Conservation (phyloP, 768 basidiomycete genomes). For the Russula ochroleuca region DNA sequence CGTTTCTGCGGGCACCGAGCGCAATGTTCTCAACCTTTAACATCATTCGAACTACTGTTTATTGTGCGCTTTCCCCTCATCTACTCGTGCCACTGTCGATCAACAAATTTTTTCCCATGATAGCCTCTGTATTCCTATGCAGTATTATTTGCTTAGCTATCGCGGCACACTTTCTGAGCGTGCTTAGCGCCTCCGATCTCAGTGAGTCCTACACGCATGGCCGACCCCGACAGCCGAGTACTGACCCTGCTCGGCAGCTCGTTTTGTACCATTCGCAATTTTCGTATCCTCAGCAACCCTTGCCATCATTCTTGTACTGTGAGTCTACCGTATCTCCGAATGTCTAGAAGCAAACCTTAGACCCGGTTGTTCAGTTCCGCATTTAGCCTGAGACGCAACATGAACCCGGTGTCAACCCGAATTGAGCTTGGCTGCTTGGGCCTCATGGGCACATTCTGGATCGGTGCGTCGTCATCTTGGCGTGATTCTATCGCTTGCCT, state of each 20-base stretch:
- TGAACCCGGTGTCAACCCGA: constrained; percentile 76
- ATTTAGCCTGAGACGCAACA: constrained; percentile 57
- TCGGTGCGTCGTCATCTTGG: constrained; percentile 46
- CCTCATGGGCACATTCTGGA: constrained; percentile 72
- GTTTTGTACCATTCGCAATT: constrained; percentile 81
- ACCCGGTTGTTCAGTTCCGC: constrained; percentile 45
- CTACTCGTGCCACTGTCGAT: background rate
- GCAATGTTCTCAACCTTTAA: constrained; percentile 71
- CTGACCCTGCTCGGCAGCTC: constrained; percentile 46
- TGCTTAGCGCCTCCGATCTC: constrained; percentile 72
- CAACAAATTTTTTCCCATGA: constrained; percentile 12
- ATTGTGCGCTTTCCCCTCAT: constrained; percentile 45
- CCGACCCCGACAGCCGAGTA: background rate
- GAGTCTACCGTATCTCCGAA: constrained; percentile 32
- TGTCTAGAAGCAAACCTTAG: constrained; percentile 13
- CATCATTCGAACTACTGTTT: constrained; percentile 60
- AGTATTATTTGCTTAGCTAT: constrained; percentile 76
- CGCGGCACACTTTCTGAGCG: constrained; percentile 69
- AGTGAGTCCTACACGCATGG: constrained; percentile 45
- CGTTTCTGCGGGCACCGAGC: constrained; percentile 27
- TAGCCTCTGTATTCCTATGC: constrained; percentile 67
- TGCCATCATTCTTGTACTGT: constrained; percentile 65
- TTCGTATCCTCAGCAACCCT: constrained; percentile 72
- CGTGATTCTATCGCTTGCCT: constrained; percentile 3
- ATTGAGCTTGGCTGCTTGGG: constrained; percentile 70